Evolutionary conservation across 2,329 filamentous ascomycete genomes (phyloP), one percentile per base, ranked within the genome.

Genomic region (Pseudocercospora musae): DNA sequence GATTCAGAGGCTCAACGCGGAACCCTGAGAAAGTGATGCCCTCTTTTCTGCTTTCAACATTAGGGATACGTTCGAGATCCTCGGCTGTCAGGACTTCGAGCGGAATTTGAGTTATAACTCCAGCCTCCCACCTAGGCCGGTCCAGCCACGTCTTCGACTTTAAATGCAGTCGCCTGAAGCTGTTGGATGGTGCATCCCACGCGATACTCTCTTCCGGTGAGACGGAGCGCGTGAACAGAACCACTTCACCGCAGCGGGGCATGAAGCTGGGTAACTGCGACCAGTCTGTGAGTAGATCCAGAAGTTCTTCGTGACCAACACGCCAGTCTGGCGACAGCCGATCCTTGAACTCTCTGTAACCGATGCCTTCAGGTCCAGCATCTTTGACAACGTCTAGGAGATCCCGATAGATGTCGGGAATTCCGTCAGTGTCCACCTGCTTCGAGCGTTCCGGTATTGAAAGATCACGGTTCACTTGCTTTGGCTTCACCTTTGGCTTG

Each of bases 241-340:
- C 84, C 2, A 87, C 70, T 62, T 88, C 85, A 1, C 84, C 85
- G 0, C 76, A 66, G 1, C 85, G 79, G 2, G 85, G 85, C 0
- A 83, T 68, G 69, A 82, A 87, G 2, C 80, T 76, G 2, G 81
- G 78, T 49, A 82, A 78, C 8, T 79, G 66, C 3, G 72, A 72
- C 15, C 82, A 70, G 8, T 76, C 76, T 4, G 76, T 72, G 0
- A 87, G 71, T 18, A 79, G 69, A 2, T 75, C 68, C 0, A 75
- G 71, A 0, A 86, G 73, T 4, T 73, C 69, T 3, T 79, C 71
- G 18, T 80, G 77, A 48, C 84, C 82, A 0, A 81, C 78, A 40
- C 80, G 75, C 85, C 85, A 87, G 66, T 87, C 85, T 64, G 85
- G 78, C 23, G 82, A 86, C 15, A 79, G 68, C 0, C 73, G 73